Base-by-base conservation (phyloP, 495 filamentous ascomycete species). In the Neurospora cerealis region DNA sequence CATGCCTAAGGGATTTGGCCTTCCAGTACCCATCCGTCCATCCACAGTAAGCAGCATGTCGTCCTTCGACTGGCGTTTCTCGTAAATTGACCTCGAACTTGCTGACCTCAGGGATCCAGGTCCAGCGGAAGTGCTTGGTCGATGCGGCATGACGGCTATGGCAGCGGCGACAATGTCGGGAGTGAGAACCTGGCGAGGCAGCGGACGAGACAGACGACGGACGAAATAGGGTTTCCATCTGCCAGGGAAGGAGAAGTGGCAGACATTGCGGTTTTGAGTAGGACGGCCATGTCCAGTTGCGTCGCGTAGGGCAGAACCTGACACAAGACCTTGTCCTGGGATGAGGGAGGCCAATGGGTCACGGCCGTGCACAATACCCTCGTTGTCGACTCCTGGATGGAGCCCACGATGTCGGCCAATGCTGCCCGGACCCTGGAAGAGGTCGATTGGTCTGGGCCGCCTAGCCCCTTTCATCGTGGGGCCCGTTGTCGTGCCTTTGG, bases 1-100 rank as follows among this genome's bases (percentile, higher is more conserved):
- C n/a, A 76, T 62, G 6, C 76, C 76, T 69, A 46, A 46, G 19
- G 78, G 79, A 19, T 72, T 75, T 66, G 60, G 71, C 40, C 62
- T 72, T 39, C 37, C 72, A 73, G 69, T 74, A 40, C 79, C 71
- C 73, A 75, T 75, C 48, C 74, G 46, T 69, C 72, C 72, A 36
- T 72, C 74, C 72, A 87, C 78, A 70, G 85, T 7, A 6, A 66
- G 54, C 3, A 66, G 83, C 74, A 85, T 78, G 77, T 88, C 87
- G 80, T 87, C 86, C 72, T 82, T 85, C 60, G 86, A 87, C 38
- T 81, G 72, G 69, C 82, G 76, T 70, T 82, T 84, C 66, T 83
- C 82, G 42, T 79, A 81, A 62, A 80, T 79, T 69, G 74, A 72
- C 70, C 66, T 78, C 73, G 40, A 9, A 36, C 41, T 73, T 36